Evolutionary conservation across 2,329 filamentous ascomycete species (phyloP).

Genomic region (Neopestalotiopsis sp.): DNA sequence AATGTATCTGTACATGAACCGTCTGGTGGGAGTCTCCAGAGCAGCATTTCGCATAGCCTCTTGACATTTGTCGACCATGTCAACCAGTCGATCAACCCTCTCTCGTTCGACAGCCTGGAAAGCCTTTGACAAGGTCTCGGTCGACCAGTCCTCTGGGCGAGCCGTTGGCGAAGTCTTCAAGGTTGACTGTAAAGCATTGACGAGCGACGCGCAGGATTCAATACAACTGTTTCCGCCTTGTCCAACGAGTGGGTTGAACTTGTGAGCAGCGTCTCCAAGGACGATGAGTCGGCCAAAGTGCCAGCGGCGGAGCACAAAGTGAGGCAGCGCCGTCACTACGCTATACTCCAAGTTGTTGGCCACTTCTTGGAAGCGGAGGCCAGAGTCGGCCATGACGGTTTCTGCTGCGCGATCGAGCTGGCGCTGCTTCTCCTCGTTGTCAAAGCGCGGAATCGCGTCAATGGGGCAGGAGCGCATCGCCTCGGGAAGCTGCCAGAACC

Average conservation of each 20-base stretch:
- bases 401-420: slow-evolving; percentile 2
- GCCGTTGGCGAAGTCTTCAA: neutral
- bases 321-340: slow-evolving; percentile 13
- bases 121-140: neutral
- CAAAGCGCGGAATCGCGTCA: slow-evolving; percentile 7
- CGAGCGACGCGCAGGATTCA: slow-evolving; percentile 7
- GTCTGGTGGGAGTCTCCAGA: neutral
- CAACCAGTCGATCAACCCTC: neutral
- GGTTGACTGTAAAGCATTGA: slow-evolving; percentile 9
- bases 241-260: slow-evolving; percentile 18
- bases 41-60: slow-evolving; percentile 12
- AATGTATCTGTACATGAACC: slow-evolving; percentile 5
- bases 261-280: slow-evolving; percentile 15
- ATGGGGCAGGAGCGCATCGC: neutral
- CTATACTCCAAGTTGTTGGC: neutral
- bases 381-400: neutral
- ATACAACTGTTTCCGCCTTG: slow-evolving; percentile 15
- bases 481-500: slow-evolving; percentile 16
- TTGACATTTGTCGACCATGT: slow-evolving; percentile 16
- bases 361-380: slow-evolving; percentile 8
- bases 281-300: neutral
- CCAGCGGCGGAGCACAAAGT: slow-evolving; percentile 18
- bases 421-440: slow-evolving; percentile 10
- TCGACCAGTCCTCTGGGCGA: neutral
- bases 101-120: slow-evolving; percentile 10